Conservation (phyloP, 2,329 filamentous ascomycete species). For the Exophiala alcalophila region DNA sequence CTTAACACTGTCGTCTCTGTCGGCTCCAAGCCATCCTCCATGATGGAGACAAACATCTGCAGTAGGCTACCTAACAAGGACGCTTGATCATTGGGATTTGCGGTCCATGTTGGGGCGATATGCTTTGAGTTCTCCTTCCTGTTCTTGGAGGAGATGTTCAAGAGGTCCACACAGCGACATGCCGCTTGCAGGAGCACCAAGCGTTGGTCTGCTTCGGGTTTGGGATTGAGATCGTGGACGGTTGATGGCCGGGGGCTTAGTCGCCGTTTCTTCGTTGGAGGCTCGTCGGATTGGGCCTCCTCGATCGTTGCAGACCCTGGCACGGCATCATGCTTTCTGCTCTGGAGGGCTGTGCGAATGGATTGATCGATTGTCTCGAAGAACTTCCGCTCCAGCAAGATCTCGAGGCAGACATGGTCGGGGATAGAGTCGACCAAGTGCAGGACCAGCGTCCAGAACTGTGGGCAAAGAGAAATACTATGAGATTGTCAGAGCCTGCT, state of each 20-base stretch:
- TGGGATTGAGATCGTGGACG: conserved; percentile 4
- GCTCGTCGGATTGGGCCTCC: not conserved
- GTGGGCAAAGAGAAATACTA: conserved; percentile 13
- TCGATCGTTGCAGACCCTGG: not conserved
- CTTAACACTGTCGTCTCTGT: not conserved
- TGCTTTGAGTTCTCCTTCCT: not conserved
- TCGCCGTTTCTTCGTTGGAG: conserved; percentile 24
- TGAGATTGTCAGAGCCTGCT: conserved; percentile 1
- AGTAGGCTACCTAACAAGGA: conserved; percentile 16
- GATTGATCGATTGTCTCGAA: conserved; percentile 10
- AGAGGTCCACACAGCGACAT: conserved; percentile 15
- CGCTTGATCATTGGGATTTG: conserved; percentile 10
- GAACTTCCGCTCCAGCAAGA: conserved; percentile 28
- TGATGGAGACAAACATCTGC: conserved; percentile 3
- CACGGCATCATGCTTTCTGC: not conserved
- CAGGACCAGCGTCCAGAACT: conserved; percentile 27
- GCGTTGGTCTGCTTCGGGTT: not conserved
- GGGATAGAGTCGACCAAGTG: conserved; percentile 21
- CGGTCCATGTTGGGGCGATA: conserved; percentile 6
- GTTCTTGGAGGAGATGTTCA: not conserved
- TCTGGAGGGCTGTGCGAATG: not conserved
- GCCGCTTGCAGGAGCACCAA: conserved; percentile 20
- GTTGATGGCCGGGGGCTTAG: conserved; percentile 1
- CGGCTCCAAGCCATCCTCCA: not conserved
- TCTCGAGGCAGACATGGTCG: conserved; percentile 18